Evolutionary conservation across 2,329 filamentous ascomycete species (phyloP).

Genomic region (Didymella pomorum): DNA sequence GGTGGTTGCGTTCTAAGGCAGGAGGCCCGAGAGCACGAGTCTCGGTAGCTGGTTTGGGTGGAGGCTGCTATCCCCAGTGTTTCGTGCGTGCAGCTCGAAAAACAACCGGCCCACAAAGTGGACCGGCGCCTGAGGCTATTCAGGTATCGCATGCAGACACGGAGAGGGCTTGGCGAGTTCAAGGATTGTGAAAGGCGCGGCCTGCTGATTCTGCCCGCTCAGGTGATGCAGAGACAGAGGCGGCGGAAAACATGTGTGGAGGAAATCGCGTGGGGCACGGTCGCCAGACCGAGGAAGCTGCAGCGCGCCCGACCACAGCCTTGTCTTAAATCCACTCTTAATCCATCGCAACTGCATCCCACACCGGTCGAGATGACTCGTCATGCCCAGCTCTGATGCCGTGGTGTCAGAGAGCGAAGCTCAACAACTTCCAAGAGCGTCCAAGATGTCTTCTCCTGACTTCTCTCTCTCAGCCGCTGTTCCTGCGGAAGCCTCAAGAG

Average conservation of each 20-base stretch:
- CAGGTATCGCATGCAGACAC: conserved; percentile 4
- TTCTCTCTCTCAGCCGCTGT: conserved; percentile 4
- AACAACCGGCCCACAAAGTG: conserved; percentile 17
- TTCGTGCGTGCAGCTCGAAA: conserved; percentile 13
- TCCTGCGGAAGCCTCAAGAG: conserved; percentile 9
- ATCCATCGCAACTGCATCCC: conserved; percentile 8
- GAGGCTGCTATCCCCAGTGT: conserved; percentile 7
- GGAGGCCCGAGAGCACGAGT: conserved; percentile 5
- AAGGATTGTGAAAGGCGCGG: conserved; percentile 6
- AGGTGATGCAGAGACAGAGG: conserved; percentile 12
- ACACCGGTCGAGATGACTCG: conserved; percentile 23
- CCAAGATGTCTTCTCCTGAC: conserved; percentile 2
- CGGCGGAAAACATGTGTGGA: conserved; percentile 10
- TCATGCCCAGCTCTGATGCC: conserved; percentile 10
- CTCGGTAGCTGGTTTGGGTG: background rate
- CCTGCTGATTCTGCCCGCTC: conserved; percentile 12
- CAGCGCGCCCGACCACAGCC: conserved; percentile 10
- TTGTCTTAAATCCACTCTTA: background rate
- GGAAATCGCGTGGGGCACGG: conserved; percentile 10
- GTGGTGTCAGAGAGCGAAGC: conserved; percentile 11
- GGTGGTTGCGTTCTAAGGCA: conserved; percentile 1
- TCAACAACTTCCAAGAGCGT: conserved; percentile 9
- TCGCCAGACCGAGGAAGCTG: conserved; percentile 9
- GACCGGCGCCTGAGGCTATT: conserved; percentile 10
- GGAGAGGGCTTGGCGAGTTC: conserved; percentile 14